Evolutionary conservation across 176 grass and related monocot genomes (phyloP).

Genomic region (Luzula sylvatica): DNA sequence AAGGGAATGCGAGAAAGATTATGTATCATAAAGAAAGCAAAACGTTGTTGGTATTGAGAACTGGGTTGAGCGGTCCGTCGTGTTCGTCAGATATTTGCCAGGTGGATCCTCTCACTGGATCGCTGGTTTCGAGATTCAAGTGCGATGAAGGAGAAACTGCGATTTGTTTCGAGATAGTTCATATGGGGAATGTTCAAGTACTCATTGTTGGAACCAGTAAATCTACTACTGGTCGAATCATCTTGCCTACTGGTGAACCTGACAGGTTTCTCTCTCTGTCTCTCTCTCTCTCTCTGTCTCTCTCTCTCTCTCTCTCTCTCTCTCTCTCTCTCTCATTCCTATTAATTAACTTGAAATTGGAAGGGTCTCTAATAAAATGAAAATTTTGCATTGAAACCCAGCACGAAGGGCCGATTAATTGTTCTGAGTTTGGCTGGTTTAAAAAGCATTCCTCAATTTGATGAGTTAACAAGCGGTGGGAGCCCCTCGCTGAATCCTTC

Average conservation of each 20-base stretch:
- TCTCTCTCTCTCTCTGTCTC: constrained; percentile 19
- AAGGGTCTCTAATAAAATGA: too few relatives aligned
- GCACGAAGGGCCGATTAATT: constrained; percentile 76
- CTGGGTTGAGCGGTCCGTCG: constrained; percentile 43
- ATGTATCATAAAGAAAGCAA: constrained; percentile 83
- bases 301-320: constrained; percentile 8
- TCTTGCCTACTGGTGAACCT: constrained; percentile 84
- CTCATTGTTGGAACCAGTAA: constrained; percentile 85
- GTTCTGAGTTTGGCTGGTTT: constrained; percentile 83
- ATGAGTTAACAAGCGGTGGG: constrained; percentile 58
- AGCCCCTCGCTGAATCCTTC: constrained; percentile 23
- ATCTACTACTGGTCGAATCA: constrained; percentile 41
- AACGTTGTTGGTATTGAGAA: constrained; percentile 75
- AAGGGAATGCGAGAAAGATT: constrained; percentile 87
- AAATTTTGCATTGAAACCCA: too few relatives aligned
- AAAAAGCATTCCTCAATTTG: constrained; percentile 49
- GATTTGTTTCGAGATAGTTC: constrained; percentile 90
- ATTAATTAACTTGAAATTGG: too few relatives aligned
- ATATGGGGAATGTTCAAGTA: constrained; percentile 69
- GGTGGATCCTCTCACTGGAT: constrained; percentile 73
- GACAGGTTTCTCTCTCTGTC: constrained; percentile 2
- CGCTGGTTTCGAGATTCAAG: constrained; percentile 78
- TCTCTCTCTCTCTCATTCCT: too few relatives aligned
- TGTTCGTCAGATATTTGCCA: constrained; percentile 86
- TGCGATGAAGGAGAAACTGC: constrained; percentile 88